Evolutionary conservation across 768 basidiomycete species (phyloP), one percentile per base, ranked within the genome.

Genomic region (Jaapia argillacea): DNA sequence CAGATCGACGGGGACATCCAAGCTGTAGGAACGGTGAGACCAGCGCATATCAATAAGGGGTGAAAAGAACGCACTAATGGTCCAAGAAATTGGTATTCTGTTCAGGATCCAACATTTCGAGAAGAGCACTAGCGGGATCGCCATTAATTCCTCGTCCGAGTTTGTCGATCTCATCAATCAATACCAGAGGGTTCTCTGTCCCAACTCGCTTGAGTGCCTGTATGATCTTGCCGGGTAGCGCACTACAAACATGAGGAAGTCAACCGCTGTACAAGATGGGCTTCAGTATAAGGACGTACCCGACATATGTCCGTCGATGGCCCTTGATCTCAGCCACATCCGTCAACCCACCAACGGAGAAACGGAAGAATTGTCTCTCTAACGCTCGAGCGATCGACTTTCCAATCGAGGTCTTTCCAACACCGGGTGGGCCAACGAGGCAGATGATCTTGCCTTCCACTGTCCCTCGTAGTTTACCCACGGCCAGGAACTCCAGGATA

Each of bases 261-360:
- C 3, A 46, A 28, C 26, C 33, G 44, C 45, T 36, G 36, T 24
- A 21, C 24, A 5, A 23, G 2, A 21, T 13, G 28, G 23, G 25
- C 21, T n/a, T n/a, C n/a, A n/a, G n/a, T 40, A 10, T 12, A 21
- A 40, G 6, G 2, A 68, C 81, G 36, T 45, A 86, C 82, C 86
- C 89, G 42, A 93, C 89, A 57, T 96, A 98, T n/a, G 94, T 99
- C 58, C 96, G 69, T 54, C 96, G 68, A 57, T 99, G 96, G 1
- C 96, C 96, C 65, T 98, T 98, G 57, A 99, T 97, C 72, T 98
- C 96, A 44, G 96, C 96, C 1, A 98, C 92, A 59, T 99, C 96
- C 38, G 90, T 90, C 57, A 99, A 63, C 12, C 96, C 94, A 49
- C 96, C 94, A 3, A 98, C 94, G 6, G 86, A 90, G 66, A 99